Conservation (phyloP, 192 early-diverging fungal species). For the Umbelopsis isabellina region DNA sequence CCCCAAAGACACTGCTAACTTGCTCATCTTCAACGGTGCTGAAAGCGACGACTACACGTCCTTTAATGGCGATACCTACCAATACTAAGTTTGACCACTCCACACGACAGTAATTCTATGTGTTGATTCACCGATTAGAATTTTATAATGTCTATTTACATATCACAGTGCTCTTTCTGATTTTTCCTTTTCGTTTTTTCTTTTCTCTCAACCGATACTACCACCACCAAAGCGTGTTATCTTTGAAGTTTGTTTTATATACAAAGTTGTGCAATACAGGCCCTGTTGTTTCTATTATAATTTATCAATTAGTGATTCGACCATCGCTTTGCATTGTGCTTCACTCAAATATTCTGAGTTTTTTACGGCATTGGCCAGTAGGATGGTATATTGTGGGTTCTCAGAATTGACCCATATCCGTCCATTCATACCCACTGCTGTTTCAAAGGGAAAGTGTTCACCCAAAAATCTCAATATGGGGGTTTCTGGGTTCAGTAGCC, state of each 20-base stretch:
- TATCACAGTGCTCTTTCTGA: too few relatives aligned
- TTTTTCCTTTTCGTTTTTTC: too few relatives aligned
- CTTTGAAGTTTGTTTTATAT: slow-evolving; percentile 18
- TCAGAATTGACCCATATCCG: slow-evolving; percentile 89
- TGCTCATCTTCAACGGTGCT: slow-evolving; percentile 67
- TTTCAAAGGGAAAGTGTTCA: slow-evolving; percentile 79
- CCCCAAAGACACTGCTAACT: slow-evolving; percentile 65
- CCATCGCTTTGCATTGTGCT: slow-evolving; percentile 57
- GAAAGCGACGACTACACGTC: neutral
- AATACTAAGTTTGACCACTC: too few relatives aligned
- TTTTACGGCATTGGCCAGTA: slow-evolving; percentile 71
- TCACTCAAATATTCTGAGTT: slow-evolving; percentile 70
- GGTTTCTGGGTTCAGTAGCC: slow-evolving; percentile 71
- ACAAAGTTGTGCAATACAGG: neutral
- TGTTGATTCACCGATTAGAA: too few relatives aligned
- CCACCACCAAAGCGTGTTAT: too few relatives aligned
- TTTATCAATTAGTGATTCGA: slow-evolving; percentile 28
- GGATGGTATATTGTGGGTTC: slow-evolving; percentile 60
- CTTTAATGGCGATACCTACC: too few relatives aligned
- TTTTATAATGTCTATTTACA: too few relatives aligned
- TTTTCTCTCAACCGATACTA: too few relatives aligned
- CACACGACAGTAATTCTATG: too few relatives aligned
- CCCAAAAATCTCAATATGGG: slow-evolving; percentile 75
- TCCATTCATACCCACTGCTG: slow-evolving; percentile 92
- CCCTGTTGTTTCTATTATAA: slow-evolving; percentile 13